Base-by-base conservation (phyloP, 495 filamentous ascomycete genomes). In the Penicillium herquei region DNA sequence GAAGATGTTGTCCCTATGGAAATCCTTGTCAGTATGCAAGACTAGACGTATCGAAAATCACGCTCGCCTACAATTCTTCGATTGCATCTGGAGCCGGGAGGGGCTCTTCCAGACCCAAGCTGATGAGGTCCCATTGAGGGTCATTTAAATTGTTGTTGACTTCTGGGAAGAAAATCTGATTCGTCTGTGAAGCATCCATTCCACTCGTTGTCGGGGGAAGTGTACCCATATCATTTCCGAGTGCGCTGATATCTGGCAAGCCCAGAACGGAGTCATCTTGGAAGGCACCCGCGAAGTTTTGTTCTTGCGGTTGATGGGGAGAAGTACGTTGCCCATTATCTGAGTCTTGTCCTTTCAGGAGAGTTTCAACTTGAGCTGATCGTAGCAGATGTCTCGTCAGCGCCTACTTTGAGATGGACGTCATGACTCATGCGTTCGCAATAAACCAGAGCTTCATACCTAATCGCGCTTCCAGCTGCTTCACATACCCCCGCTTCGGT, bases 401-500 rank as follows among this genome's bases (percentile, higher is more conserved):
- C 47, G 47, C 43, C 33, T 35, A 26, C 17, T 26, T 43, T 46
- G 34, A 49, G 45, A 33, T 4, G 30, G 13, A 14, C 3, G 5
- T 31, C 9, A 12, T 8, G 9, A 16, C 31, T 17, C n/a, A 42
- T 26, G 49, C 31, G 26, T 39, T 33, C 16, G 44, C 16, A 34
- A 34, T 46, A 31, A 34, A 34, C 4, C 31, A 26, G 39, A 14
- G 30, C 2, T 11, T 63, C 74, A 68, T 79, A 97, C 93, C 91
- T 64, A 99, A 73, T 64, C 95, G 84, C 55, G 95, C 93, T 74
- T 98, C 95, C 67, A 99, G 69, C 50, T 92, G 91, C 78, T 98
- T 99, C 54, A 99, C 95, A 72, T 99, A 98, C 56, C 94, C 94
- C 67, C 95, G 82, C 77, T 98, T 99, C 4, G 94, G 94, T 8